These are phyloP conservation scores for Colletotrichum salicis DNA, from an alignment of 2,329 filamentous ascomycete species.

Conservation along the genomic window DNA sequence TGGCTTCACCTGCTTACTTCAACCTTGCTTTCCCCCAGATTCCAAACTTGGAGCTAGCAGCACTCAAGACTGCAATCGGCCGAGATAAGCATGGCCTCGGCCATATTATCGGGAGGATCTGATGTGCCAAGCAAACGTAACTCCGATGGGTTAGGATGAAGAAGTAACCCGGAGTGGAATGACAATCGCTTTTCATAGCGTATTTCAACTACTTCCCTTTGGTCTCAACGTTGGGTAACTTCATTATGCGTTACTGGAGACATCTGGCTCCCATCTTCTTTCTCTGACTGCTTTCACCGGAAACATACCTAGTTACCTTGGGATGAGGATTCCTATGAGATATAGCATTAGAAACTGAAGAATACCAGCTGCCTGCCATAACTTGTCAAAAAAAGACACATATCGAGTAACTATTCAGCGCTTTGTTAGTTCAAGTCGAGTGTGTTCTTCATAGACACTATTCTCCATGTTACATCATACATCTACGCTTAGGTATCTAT, in stretches of 20 bases:
- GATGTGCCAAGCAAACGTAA: neutral
- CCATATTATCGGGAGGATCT: slow-evolving; percentile 18
- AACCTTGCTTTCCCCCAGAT: neutral
- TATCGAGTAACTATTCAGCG: too few species aligned
- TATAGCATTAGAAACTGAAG: too few species aligned
- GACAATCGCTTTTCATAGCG: neutral
- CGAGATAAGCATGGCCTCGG: slow-evolving; percentile 11
- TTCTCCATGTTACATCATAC: too few species aligned
- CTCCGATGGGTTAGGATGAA: neutral
- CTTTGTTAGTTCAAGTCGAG: too few species aligned
- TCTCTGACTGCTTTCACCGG: neutral
- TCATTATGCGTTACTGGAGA: neutral
- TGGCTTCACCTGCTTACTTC: neutral
- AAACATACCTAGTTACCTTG: neutral
- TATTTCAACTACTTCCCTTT: too few species aligned
- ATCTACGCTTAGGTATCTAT: too few species aligned
- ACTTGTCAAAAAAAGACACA: neutral
- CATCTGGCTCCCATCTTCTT: neutral
- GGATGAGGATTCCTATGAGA: neutral
- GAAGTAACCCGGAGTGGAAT: too few species aligned
- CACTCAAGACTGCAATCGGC: neutral
- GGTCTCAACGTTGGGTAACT: neutral
- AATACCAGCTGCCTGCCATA: too few species aligned
- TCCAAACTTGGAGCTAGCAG: neutral
- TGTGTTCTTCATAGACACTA: too few species aligned